Evolutionary conservation across 2,329 filamentous ascomycete species (phyloP), one percentile per base, ranked within the genome.

Genomic region (Immersiporthe knoxdaviesiana): DNA sequence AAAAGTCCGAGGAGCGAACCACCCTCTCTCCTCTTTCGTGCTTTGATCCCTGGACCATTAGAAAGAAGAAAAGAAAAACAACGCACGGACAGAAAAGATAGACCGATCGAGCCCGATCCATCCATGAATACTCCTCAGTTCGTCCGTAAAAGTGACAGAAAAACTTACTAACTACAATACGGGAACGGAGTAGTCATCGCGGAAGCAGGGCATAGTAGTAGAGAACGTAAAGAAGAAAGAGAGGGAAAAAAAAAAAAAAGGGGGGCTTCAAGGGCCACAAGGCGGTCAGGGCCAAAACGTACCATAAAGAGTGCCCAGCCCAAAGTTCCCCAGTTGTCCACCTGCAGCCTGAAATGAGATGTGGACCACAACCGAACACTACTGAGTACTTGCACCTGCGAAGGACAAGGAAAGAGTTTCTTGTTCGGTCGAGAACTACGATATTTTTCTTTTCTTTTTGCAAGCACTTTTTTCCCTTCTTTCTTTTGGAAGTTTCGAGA

Each of bases 331-430:
- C 41, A 44, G 41, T 18, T n/a, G 27, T 21, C 30, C 3, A 8
- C 32, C 56, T 59, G 59, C 59, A 62, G 21, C n/a, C 11, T 21
- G 59, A 44, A 62, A 62, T 62, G 35, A 62, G 59, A 62, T 37
- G 59, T 62, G 59, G 59, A 62, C 37, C 56, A 35, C 21, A 7
- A 47, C 44, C 44, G 18, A n/a, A 8, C 35, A 35, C n/a, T n/a
- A n/a, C n/a, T n/a, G n/a, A 35, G 35, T 8, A 35, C 56, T n/a
- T n/a, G n/a, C 1, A 24, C 14, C 30, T 58, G 54, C 30, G 14
- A 35, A 8, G 14, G 54, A 35, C 52, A 39, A 39, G 11, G 11
- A 39, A 10, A 39, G 35, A 35, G 4, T 35, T 35, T 35, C 35
- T n/a, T n/a, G 37, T 39, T 39, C 37, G 37, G 37, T 10, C 37